Percentiles rank a stretch among this genome's conserved stretches.
Conservation (phyloP, 345 rosid genomes). For the Alliaria petiolata region DNA sequence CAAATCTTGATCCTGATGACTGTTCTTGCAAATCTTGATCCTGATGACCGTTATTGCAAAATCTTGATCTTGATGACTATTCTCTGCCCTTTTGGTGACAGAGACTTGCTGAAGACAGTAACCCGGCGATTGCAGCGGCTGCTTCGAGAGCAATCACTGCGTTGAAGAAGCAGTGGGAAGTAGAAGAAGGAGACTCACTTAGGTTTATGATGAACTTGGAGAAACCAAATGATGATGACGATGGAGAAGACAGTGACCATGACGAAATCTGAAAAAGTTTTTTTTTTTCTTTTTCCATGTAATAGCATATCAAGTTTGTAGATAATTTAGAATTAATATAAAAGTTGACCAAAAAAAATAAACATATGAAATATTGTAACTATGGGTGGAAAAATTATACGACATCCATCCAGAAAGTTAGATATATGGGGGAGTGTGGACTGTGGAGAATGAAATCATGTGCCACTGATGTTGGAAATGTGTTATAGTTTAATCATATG, state of each 20-base stretch:
- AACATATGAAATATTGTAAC: background rate
- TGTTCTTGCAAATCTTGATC: background rate
- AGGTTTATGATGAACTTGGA: conserved; percentile 73
- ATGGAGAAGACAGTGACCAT: conserved; percentile 28
- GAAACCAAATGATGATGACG: conserved; percentile 30
- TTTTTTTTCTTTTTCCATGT: background rate
- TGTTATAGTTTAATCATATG: background rate
- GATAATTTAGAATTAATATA: conserved; percentile 7
- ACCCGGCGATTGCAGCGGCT: conserved; percentile 77
- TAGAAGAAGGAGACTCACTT: conserved; percentile 94
- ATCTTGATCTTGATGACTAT: background rate
- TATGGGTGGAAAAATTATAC: background rate
- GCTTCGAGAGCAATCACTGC: conserved; percentile 80
- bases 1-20: background rate
- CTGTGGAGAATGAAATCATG: background rate
- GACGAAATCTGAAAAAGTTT: conserved; percentile 24
- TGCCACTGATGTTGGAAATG: background rate
- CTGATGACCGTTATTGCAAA: no score
- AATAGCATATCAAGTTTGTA: conserved; percentile 10
- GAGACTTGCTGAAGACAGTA: conserved; percentile 94
- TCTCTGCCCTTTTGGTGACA: conserved; percentile 14
- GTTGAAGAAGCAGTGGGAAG: conserved; percentile 94
- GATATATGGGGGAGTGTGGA: background rate
- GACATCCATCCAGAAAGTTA: background rate
- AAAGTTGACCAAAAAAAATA: background rate